Conservation (phyloP, 148 eudicot species). For the Suaeda aralocaspica region DNA sequence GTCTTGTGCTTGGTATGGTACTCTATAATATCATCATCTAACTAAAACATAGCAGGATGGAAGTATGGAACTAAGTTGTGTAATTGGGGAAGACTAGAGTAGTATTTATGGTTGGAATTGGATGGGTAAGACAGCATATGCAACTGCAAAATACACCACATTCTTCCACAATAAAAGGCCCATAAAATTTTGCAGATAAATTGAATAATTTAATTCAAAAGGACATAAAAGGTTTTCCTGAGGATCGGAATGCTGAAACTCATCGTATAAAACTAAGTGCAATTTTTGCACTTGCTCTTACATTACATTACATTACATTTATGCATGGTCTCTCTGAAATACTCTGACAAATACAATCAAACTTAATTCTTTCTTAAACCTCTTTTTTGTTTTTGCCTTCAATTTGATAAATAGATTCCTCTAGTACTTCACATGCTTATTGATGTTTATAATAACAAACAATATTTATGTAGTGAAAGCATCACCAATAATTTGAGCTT, state of each 20-base stretch:
- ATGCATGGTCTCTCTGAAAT: conserved; percentile 23
- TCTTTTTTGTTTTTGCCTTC: not conserved
- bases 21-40: too few species aligned
- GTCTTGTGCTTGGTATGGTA: too few species aligned
- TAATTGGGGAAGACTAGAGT: too few species aligned
- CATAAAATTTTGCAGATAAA: conserved; percentile 19
- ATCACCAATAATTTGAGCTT: too few species aligned
- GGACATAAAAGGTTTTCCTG: conserved; percentile 14
- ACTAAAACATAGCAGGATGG: too few species aligned
- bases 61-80: too few species aligned
- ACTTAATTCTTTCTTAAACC: not conserved
- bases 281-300: conserved; percentile 13
- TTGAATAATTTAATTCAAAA: conserved; percentile 4
- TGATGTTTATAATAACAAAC: too few species aligned
- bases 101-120: too few species aligned
- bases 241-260: too few species aligned
- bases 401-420: too few species aligned
- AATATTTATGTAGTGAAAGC: too few species aligned
- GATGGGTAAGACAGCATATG: conserved; percentile 23
- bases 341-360: conserved; percentile 12
- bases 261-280: conserved; percentile 9
- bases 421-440: too few species aligned
- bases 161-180: conserved; percentile 26
- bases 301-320: not conserved
- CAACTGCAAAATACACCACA: conserved; percentile 23